Conservation (phyloP, 352 stramenopile genomes). For the Globisporangium mamillatum region DNA sequence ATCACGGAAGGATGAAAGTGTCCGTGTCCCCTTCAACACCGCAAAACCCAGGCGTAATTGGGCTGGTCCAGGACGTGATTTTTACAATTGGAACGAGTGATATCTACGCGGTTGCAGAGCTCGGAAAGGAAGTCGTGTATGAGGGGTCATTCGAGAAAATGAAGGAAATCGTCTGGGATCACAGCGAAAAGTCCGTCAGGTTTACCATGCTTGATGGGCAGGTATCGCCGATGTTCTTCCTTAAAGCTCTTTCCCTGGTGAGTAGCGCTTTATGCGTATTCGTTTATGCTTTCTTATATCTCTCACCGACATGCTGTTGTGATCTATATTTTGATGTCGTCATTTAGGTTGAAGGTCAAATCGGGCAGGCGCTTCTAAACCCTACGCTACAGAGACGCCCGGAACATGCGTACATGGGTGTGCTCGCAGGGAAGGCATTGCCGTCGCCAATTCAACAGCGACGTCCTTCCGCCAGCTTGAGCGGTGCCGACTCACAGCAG, state of each 20-base stretch:
- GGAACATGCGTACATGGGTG: slow-evolving; percentile 62
- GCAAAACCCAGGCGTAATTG: background rate
- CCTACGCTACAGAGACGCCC: slow-evolving; percentile 27
- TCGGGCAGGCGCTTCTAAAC: slow-evolving; percentile 29
- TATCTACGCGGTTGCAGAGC: slow-evolving; percentile 34
- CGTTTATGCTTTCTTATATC: background rate
- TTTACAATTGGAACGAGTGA: slow-evolving; percentile 38
- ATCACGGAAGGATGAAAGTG: slow-evolving; percentile 47
- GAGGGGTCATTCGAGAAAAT: slow-evolving; percentile 34
- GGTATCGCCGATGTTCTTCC: slow-evolving; percentile 38
- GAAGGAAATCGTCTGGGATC: slow-evolving; percentile 68
- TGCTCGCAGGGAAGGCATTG: slow-evolving; percentile 54
- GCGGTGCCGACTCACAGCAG: slow-evolving; percentile 2
- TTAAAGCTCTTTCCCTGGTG: slow-evolving; percentile 35
- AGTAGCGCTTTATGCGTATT: background rate
- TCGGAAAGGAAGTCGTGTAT: slow-evolving; percentile 39
- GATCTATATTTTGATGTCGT: background rate
- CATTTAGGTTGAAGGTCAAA: slow-evolving; percentile 38
- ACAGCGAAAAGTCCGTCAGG: slow-evolving; percentile 53
- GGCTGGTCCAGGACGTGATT: slow-evolving; percentile 33
- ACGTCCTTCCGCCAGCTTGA: slow-evolving; percentile 23
- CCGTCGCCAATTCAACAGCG: slow-evolving; percentile 71
- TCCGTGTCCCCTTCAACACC: background rate
- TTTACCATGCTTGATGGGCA: slow-evolving; percentile 40
- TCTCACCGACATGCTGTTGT: background rate